Percentiles rank a stretch among this genome's conserved stretches.
Evolutionary conservation across 441 rosid genomes (phyloP).

Genomic region (Melastoma candidum): DNA sequence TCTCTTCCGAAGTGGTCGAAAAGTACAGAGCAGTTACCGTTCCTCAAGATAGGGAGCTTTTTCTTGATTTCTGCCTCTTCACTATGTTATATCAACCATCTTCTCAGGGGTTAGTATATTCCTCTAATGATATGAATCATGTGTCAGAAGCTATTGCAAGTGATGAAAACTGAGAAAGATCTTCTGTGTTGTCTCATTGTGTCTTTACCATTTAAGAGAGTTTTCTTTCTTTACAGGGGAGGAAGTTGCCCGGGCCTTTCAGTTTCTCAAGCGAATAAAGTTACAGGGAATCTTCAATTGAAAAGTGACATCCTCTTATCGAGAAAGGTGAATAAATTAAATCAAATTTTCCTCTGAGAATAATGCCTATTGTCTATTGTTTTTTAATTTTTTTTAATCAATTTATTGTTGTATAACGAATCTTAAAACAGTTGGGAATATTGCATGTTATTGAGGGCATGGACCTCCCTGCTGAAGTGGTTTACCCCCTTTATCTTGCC

Average conservation of each 20-base stretch:
- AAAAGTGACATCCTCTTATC: constrained; percentile 53
- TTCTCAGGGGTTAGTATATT: constrained; percentile 57
- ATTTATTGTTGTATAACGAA: constrained; percentile 5
- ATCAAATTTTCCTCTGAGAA: neutral
- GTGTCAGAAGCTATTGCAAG: neutral
- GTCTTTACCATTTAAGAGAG: constrained; percentile 14
- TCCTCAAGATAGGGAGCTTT: constrained; percentile 52
- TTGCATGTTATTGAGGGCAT: constrained; percentile 75
- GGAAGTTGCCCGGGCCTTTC: constrained; percentile 87
- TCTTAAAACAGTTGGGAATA: constrained; percentile 60
- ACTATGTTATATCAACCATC: constrained; percentile 59
- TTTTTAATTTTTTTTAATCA: constrained; percentile 4
- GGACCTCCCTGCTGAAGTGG: constrained; percentile 65
- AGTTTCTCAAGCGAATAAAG: constrained; percentile 57
- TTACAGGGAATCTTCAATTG: constrained; percentile 61
- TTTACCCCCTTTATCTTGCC: constrained; percentile 71
- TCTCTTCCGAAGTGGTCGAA: constrained; percentile 52
- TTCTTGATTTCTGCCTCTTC: constrained; percentile 80
- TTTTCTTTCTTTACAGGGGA: constrained; percentile 42
- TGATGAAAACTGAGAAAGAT: constrained; percentile 7
- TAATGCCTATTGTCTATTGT: neutral
- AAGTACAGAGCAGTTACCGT: constrained; percentile 48
- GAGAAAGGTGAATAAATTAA: constrained; percentile 49
- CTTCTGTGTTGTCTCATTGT: constrained; percentile 1
- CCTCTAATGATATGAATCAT: neutral